Evolutionary conservation across 148 eudicot species (phyloP).

Genomic region (Arbutus unedo): DNA sequence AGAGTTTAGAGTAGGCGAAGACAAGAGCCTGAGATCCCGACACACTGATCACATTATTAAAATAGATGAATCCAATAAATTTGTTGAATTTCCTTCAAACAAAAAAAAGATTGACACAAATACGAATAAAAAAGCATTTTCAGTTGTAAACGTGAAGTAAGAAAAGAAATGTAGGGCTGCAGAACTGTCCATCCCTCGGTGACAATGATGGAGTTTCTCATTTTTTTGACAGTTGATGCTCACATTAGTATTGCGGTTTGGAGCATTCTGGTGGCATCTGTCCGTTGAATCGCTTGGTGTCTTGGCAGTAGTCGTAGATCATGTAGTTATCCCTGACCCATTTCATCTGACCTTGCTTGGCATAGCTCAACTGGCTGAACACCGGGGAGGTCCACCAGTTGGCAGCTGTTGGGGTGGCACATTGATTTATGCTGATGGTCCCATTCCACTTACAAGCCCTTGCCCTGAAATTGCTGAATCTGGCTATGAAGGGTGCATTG

Average conservation of each 20-base stretch:
- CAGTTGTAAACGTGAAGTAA: not conserved
- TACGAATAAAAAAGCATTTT: not conserved
- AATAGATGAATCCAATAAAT: not conserved
- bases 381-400: constrained; percentile 43
- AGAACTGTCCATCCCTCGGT: not conserved
- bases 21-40: constrained; percentile 5
- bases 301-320: constrained; percentile 67
- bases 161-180: not conserved
- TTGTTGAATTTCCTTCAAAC: not conserved
- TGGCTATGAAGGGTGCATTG: constrained; percentile 46
- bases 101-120: not conserved
- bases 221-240: not conserved
- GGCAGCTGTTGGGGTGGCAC: constrained; percentile 27
- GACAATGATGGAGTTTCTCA: not conserved
- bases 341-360: constrained; percentile 38
- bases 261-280: constrained; percentile 50
- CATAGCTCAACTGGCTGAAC: constrained; percentile 24
- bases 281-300: constrained; percentile 37
- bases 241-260: constrained; percentile 36
- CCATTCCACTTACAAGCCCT: constrained; percentile 55
- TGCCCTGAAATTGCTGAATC: constrained; percentile 31
- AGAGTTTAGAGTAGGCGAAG: not conserved
- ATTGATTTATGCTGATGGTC: constrained; percentile 31
- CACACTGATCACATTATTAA: not conserved
- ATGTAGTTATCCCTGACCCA: constrained; percentile 42